Evolutionary conservation across 306 rosid genomes (phyloP).

Genomic region (Canavalia ensiformis): DNA sequence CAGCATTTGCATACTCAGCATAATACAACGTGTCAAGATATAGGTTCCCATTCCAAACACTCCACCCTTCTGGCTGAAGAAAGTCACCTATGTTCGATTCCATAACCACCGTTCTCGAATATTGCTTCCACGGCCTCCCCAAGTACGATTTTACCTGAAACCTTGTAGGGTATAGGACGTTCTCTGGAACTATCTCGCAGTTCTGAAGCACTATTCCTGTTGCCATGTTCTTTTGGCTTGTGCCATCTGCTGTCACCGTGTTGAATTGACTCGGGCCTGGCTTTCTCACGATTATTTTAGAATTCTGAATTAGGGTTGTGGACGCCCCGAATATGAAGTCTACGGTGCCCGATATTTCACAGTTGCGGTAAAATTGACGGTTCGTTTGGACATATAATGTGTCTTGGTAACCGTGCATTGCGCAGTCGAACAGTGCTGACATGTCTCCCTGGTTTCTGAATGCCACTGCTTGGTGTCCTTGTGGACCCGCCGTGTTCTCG

Average conservation of each 20-base stretch:
- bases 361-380: slow-evolving; percentile 82
- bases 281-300: slow-evolving; percentile 57
- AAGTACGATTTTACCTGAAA: slow-evolving; percentile 55
- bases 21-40: slow-evolving; percentile 59
- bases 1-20: slow-evolving; percentile 65
- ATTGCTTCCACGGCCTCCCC: slow-evolving; percentile 83
- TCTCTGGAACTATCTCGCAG: slow-evolving; percentile 68
- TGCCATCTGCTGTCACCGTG: slow-evolving; percentile 75
- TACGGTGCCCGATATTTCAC: slow-evolving; percentile 77
- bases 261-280: slow-evolving; percentile 63
- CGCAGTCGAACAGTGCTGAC: slow-evolving; percentile 66
- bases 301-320: slow-evolving; percentile 64
- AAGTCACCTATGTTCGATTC: slow-evolving; percentile 67
- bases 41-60: slow-evolving; percentile 55
- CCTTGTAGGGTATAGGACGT: slow-evolving; percentile 46
- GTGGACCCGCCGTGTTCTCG: slow-evolving; percentile 71
- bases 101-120: slow-evolving; percentile 65
- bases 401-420: slow-evolving; percentile 74
- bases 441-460: slow-evolving; percentile 68
- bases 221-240: slow-evolving; percentile 32
- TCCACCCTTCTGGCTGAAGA: slow-evolving; percentile 58
- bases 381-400: slow-evolving; percentile 65
- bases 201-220: slow-evolving; percentile 72
- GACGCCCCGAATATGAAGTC: slow-evolving; percentile 81
- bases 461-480: slow-evolving; percentile 81